Evolutionary conservation across 202 grass and related monocot species (phyloP), one percentile per base, ranked within the genome.

Genomic region (Zoysia matrella): DNA sequence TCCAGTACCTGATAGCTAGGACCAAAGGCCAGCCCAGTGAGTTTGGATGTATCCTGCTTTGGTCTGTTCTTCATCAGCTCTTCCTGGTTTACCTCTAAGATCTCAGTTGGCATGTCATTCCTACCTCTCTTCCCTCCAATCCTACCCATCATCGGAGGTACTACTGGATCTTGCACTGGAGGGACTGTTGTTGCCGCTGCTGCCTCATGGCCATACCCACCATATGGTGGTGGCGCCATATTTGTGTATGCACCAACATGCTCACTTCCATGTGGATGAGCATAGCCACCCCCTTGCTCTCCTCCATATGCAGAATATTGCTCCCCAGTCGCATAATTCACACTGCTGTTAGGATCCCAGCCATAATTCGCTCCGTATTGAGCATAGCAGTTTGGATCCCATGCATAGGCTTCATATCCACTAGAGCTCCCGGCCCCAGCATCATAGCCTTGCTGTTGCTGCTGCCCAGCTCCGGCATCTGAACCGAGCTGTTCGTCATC

Each of bases 21-120:
- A 41, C 92, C 92, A 61, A 99, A 99, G 72, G 92, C 89, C 69
- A 92, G 65, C 15, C 96, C 92, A 42, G 96, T 99, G 79, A 99
- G 87, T 81, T 93, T 99, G 73, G 80, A 81, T 16, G 84, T 90
- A 83, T 95, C 96, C 55, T 90, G 86, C 84, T 84, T 99, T 2
- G 96, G 96, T 61, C 96, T 84, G 78, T 95, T 90, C 74, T 95
- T 95, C 91, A 99, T 93, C 71, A 99, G 73, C 47, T 99, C 96
- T 67, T 87, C 92, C 80, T 93, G 92, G 67, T 95, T 87, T 73
- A 99, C 91, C 87, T 99, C 96, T 78, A 95, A 58, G 60, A 99
- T 89, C 86, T 93, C 89, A 3, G 47, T 57, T 3, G 91, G 96
- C 67, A 71, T 85, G 52, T 92, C 92, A 72, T 86, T 95, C 56